Base-by-base conservation (phyloP, 2,329 filamentous ascomycete genomes). In the Simplicillium aogashimaense region DNA sequence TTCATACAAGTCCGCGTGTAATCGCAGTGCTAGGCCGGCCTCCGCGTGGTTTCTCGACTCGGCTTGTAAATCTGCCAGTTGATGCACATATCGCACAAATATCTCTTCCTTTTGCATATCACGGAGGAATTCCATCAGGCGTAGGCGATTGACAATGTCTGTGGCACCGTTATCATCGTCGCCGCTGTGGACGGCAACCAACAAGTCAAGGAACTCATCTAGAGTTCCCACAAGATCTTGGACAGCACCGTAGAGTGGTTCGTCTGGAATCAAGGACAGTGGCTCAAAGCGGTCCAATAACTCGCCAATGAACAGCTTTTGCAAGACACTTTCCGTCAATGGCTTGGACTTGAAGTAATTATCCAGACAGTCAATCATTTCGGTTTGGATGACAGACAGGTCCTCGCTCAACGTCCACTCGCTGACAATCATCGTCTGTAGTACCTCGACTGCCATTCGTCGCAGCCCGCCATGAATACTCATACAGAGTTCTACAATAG, bases 41-140 rank as follows among this genome's bases (percentile, higher is more conserved):
- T 95, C 89, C 0, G 87, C 85, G 47, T 81, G 78, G 52, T 95
- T 92, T 43, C 83, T 73, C 4, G 83, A 75, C 32, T 81, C 76
- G 8, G 76, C 73, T 58, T 97, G 90, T 11, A 92, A 68, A 31
- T 78, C 68, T 3, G 88, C 86, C 15, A 97, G 72, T 59, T 95
- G 88, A 56, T 97, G 90, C 12, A 97, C 89, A 53, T 97, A 95
- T 48, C 88, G 83, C 47, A 95, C 84, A 59, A 95, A 97, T 42
- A 95, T 95, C 53, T 95, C 89, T 57, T 95, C 88, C 55, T 94
- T 94, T 50, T 94, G 86, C 83, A 95, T 94, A 55, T 95, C 88
- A 48, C 88, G 84, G 50, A 97, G 73, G 62, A 95, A 97, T 51
- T 95, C 87, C 89, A 97, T 95, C 18, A 97, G 68, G 41, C 86